These are phyloP conservation scores for Symbiotaphrina buchneri DNA, from an alignment of 495 filamentous ascomycete genomes.

Conservation along the genomic window DNA sequence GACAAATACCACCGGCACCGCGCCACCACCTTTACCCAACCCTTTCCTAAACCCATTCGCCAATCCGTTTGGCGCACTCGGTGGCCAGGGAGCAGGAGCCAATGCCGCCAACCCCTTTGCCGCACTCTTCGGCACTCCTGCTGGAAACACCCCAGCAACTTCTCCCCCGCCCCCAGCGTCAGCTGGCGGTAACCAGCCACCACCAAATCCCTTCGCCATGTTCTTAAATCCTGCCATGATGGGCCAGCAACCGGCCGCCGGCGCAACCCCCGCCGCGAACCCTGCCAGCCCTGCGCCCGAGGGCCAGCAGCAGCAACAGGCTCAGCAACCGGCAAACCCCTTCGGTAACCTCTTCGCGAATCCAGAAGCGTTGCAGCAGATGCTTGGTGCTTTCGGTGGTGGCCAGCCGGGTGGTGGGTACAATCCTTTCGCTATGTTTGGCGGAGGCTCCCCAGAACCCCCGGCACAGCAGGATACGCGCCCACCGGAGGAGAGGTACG, in stretches of 20 bases:
- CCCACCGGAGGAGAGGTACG: slow-evolving; percentile 85
- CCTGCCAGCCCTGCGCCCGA: slow-evolving; percentile 3
- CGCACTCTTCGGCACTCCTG: slow-evolving; percentile 32
- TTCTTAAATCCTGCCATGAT: slow-evolving; percentile 24
- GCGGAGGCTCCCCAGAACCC: slow-evolving; percentile 20
- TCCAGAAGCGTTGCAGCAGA: slow-evolving; percentile 21
- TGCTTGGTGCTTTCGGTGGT: slow-evolving; percentile 23
- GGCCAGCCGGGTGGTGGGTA: slow-evolving; percentile 10
- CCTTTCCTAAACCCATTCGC: slow-evolving; percentile 16
- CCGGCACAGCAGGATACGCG: slow-evolving; percentile 60
- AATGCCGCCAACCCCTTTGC: slow-evolving; percentile 51
- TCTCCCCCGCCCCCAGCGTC: slow-evolving; percentile 5
- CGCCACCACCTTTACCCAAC: slow-evolving; percentile 7
- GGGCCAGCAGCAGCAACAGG: slow-evolving; percentile 9
- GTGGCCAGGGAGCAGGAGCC: slow-evolving; percentile 10
- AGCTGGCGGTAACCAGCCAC: slow-evolving; percentile 7
- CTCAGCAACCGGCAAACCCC: slow-evolving; percentile 16
- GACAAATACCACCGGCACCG: slow-evolving; percentile 8
- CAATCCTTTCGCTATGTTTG: slow-evolving; percentile 12
- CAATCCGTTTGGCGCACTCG: slow-evolving; percentile 10
- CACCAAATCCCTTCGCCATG: slow-evolving; percentile 28
- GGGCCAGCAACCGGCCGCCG: slow-evolving; percentile 5
- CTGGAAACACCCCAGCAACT: slow-evolving; percentile 12
- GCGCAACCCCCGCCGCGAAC: too few relatives aligned
- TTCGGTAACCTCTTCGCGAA: slow-evolving; percentile 23